phyloP scores from a whole-genome alignment of 129 eudicot species.

The Pseudognaphalium luteoalbum region DNA sequence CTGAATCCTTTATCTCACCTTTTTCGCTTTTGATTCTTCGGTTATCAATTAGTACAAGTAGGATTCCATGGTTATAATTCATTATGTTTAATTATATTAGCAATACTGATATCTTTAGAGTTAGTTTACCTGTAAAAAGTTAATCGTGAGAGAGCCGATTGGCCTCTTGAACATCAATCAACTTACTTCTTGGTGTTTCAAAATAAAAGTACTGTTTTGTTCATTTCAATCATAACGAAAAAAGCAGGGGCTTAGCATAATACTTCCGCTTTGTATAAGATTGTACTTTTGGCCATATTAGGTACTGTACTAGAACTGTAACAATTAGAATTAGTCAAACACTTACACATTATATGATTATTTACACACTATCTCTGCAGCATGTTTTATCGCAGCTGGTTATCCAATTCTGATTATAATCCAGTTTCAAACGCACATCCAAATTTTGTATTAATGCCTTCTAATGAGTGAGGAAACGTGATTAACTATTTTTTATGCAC shows the following conservation, averaged over 20 bases:
- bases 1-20: conserved; percentile 10
- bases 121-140: no score
- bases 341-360: not conserved
- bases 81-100: not conserved
- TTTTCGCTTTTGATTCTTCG: not conserved
- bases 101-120: not conserved
- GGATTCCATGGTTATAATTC: not conserved
- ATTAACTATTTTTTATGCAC: no score
- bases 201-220: no score
- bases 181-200: no score
- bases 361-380: not conserved
- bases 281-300: no score
- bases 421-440: not conserved
- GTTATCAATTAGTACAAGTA: not conserved
- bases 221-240: no score
- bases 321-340: no score
- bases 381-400: not conserved
- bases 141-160: no score
- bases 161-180: no score
- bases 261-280: no score
- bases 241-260: no score
- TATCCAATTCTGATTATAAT: not conserved
- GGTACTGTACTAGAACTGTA: no score
- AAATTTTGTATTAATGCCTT: not conserved
- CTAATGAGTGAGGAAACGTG: not conserved